Evolutionary conservation across 2,329 filamentous ascomycete genomes (phyloP).

Genomic region (Pyricularia sp.): DNA sequence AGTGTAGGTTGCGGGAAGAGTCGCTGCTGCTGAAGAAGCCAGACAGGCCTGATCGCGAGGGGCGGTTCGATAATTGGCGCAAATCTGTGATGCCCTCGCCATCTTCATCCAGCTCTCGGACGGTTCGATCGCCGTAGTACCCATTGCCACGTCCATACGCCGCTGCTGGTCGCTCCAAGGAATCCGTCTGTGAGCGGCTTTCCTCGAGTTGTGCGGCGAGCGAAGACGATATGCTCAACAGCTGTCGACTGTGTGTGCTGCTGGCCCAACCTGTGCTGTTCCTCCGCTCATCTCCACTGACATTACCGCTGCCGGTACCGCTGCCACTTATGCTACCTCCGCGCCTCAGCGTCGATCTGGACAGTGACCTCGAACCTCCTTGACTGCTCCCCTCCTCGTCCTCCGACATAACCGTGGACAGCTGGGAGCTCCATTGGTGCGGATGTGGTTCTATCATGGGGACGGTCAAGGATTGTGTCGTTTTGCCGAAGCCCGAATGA

Average conservation of each 20-base stretch:
- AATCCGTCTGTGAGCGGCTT: slow-evolving; percentile 23
- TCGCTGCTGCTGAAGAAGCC: slow-evolving; percentile 33
- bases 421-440: slow-evolving; percentile 55
- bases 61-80: slow-evolving; percentile 38
- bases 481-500: slow-evolving; percentile 2
- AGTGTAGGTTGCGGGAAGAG: slow-evolving; percentile 44
- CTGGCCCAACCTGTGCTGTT: slow-evolving; percentile 38
- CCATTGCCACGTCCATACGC: slow-evolving; percentile 28
- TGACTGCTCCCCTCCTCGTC: slow-evolving; percentile 44
- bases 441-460: slow-evolving; percentile 39
- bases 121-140: slow-evolving; percentile 30
- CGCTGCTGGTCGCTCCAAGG: slow-evolving; percentile 39
- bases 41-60: slow-evolving; percentile 45
- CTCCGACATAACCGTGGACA: slow-evolving; percentile 55
- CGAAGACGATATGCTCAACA: slow-evolving; percentile 50
- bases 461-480: slow-evolving; percentile 15
- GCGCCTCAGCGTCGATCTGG: slow-evolving; percentile 35
- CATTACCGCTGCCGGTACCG: slow-evolving; percentile 19
- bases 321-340: slow-evolving; percentile 25
- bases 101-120: slow-evolving; percentile 53
- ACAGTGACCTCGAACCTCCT: slow-evolving; percentile 33
- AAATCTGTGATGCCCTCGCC: slow-evolving; percentile 55
- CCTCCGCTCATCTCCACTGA: slow-evolving; percentile 20
- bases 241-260: slow-evolving; percentile 39
- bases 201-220: slow-evolving; percentile 34